Evolutionary conservation across 257 asterid species (phyloP).

Genomic region (Penstemon newberryi): DNA sequence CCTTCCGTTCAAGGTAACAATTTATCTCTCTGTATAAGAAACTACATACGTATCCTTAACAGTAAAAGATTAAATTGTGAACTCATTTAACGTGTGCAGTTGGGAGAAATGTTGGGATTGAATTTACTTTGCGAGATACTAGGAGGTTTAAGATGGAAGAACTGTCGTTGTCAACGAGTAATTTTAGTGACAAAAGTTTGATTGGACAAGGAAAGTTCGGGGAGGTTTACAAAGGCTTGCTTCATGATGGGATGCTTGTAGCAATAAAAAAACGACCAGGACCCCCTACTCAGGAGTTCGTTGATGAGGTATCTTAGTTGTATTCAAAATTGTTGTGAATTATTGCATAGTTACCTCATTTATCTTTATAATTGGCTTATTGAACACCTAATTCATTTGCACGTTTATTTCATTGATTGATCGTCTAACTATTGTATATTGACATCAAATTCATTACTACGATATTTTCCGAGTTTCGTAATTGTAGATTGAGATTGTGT

Average conservation of each 20-base stretch:
- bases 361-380: no score
- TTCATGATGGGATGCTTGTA: slow-evolving; percentile 86
- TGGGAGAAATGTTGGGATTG: slow-evolving; percentile 61
- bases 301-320: slow-evolving; percentile 60
- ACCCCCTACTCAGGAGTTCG: slow-evolving; percentile 62
- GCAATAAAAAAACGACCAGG: slow-evolving; percentile 76
- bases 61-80: slow-evolving; percentile 16
- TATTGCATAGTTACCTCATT: no score
- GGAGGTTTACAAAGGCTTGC: slow-evolving; percentile 89
- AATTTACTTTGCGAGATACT: slow-evolving; percentile 64
- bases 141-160: slow-evolving; percentile 71
- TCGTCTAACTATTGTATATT: neutral
- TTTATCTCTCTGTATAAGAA: neutral
- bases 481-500: slow-evolving; percentile 21
- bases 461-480: slow-evolving; percentile 23
- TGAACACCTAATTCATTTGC: neutral
- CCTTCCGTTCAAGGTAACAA: slow-evolving; percentile 68
- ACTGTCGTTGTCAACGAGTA: slow-evolving; percentile 66
- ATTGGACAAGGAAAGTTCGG: slow-evolving; percentile 90
- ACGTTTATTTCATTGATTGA: neutral
- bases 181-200: slow-evolving; percentile 68
- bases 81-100: slow-evolving; percentile 36
- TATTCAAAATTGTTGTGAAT: neutral
- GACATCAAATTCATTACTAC: neutral
- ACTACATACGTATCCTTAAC: slow-evolving; percentile 3